Evolutionary conservation across 1,139 yeast genomes (phyloP).

Genomic region (Candida glucosophila): DNA sequence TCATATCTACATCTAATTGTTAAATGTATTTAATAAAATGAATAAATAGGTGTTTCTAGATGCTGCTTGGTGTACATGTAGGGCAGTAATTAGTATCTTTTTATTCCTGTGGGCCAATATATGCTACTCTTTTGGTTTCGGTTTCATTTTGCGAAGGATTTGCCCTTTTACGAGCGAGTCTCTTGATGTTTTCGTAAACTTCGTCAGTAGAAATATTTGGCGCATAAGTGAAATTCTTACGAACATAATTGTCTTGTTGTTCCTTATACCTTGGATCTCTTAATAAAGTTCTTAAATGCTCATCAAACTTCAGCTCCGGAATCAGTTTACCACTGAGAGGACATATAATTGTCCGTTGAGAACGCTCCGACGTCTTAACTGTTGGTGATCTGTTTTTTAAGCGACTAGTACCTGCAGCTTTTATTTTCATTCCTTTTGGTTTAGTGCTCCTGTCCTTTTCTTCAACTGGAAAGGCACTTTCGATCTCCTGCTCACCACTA

Average conservation of each 20-base stretch:
- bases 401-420: constrained; percentile 63
- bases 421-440: constrained; percentile 55
- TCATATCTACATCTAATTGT: constrained; percentile 7
- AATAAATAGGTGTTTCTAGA: not conserved
- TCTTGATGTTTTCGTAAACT: constrained; percentile 67
- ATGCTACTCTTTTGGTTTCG: constrained; percentile 14
- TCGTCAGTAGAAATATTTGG: constrained; percentile 62
- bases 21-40: constrained; percentile 15
- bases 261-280: constrained; percentile 74
- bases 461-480: constrained; percentile 67
- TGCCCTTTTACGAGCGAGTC: constrained; percentile 37
- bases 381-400: constrained; percentile 16
- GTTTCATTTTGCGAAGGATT: constrained; percentile 4
- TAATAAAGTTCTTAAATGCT: constrained; percentile 62
- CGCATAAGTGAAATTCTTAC: constrained; percentile 47
- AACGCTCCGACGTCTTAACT: constrained; percentile 25
- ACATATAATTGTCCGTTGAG: constrained; percentile 45
- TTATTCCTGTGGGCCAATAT: constrained; percentile 3
- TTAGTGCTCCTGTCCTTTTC: constrained; percentile 58
- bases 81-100: constrained; percentile 6
- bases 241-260: constrained; percentile 58
- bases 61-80: constrained; percentile 17
- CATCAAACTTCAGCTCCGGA: constrained; percentile 65
- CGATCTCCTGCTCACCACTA: constrained; percentile 39
- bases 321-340: constrained; percentile 67